Conservation (phyloP, 1,139 yeast species). For the Magnusiomyces tetraspermus region DNA sequence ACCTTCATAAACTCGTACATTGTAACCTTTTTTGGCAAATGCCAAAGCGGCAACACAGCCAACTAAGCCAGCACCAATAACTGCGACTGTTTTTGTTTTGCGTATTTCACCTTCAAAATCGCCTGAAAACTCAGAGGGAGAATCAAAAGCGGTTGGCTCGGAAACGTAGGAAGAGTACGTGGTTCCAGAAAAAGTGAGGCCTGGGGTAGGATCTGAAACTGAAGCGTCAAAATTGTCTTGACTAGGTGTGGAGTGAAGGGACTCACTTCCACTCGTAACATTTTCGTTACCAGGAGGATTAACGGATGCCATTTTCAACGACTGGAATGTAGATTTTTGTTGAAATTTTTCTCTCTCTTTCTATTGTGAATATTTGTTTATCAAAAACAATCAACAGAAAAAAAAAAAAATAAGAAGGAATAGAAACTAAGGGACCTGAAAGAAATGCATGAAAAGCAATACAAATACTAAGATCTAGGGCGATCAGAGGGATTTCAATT, state of each 20-base stretch:
- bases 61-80: constrained; percentile 67
- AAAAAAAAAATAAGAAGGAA: not conserved
- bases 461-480: not conserved
- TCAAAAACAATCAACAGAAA: no score
- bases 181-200: no score
- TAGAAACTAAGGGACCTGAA: not conserved
- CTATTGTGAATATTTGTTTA: no score
- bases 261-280: not conserved
- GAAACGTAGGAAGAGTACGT: no score
- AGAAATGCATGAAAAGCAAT: not conserved
- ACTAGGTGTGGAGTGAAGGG: not conserved
- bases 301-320: not conserved
- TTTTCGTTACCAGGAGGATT: not conserved
- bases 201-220: not conserved
- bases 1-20: constrained; percentile 62
- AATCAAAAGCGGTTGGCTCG: no score
- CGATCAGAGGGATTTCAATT: not conserved
- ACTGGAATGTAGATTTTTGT: no score
- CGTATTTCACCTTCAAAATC: no score
- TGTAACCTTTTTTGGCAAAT: constrained; percentile 57
- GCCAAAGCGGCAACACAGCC: constrained; percentile 85
- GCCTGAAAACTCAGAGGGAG: no score
- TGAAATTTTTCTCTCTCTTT: no score
- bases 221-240: not conserved
- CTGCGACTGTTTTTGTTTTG: constrained; percentile 22